Base-by-base conservation (phyloP, 1,139 yeast species). In the Pichia sp. region DNA sequence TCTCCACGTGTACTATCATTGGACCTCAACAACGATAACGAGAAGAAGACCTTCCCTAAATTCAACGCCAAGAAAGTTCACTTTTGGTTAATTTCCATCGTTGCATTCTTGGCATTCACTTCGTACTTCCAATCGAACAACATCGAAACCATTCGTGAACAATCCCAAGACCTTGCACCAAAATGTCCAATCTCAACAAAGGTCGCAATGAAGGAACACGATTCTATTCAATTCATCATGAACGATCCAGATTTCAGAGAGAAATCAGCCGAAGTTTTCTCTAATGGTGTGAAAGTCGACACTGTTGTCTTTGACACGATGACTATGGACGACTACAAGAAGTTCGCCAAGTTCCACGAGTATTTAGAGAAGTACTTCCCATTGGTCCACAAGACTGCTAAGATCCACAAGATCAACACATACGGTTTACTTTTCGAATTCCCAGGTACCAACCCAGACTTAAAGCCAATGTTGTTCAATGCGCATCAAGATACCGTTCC, bases 401-500 rank as follows among this genome's bases (percentile, higher is more conserved):
- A 68, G 27, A 65, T 75, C 11, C 65, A 66, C n/a, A 68, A 62
- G 27, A 72, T 76, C 33, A 76, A 75, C 54, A 68, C 72, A 22
- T 72, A 71, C 52, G 79, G 79, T 48, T 51, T 61, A 37, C 44
- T 60, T 5, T 53, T 51, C 41, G 59, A 58, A 33, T 55, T 59
- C 46, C n/a, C 40, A 54, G 95, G 95, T 17, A 60, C 77, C 0
- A 68, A 80, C 51, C 42, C 66, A 12, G n/a, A 43, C 27, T 68
- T 83, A 57, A 81, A 83, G 61, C 96, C 96, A 3, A 55, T 82
- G 17, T 59, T 87, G 61, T 70, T 86, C 37, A 76, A 83, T 67
- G 90, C 93, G 3, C 96, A 88, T 65, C 89, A 83, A 61, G 96
- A 87, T 61, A 87, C 83, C 4, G 96, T 87, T 9, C 96, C 96